These are phyloP conservation scores for Coemansia reversa DNA, from an alignment of 192 early-diverging fungal genomes.

Conservation along the genomic window DNA sequence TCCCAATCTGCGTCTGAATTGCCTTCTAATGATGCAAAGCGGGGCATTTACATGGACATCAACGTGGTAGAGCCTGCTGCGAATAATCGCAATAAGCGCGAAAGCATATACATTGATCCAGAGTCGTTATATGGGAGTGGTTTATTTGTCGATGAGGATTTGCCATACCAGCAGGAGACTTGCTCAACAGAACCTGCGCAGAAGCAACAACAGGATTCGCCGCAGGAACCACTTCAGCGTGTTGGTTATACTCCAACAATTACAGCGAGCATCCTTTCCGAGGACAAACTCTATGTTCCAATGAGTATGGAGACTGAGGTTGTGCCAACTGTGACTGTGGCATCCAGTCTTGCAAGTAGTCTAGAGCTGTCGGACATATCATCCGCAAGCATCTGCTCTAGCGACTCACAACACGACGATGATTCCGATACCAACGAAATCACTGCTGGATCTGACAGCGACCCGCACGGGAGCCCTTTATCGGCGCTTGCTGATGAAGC, in stretches of 20 bases:
- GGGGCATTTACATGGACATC: neutral
- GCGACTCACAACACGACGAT: too few species aligned
- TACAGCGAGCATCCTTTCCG: conserved; percentile 17
- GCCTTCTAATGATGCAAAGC: neutral
- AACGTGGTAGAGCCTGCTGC: neutral
- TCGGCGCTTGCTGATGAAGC: neutral
- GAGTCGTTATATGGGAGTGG: conserved; percentile 31
- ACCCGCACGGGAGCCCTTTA: neutral
- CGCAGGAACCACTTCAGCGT: neutral
- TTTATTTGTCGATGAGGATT: conserved; percentile 28
- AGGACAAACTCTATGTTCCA: conserved; percentile 3
- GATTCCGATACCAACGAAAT: too few species aligned
- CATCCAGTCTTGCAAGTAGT: too few species aligned
- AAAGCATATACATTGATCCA: conserved; percentile 41
- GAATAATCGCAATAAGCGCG: conserved; percentile 8
- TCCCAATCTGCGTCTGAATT: conserved; percentile 1
- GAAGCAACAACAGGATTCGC: neutral
- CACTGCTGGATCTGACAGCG: neutral
- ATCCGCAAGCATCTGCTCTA: too few species aligned
- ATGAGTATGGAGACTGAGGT: conserved; percentile 12
- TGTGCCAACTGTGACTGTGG: neutral
- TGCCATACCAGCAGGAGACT: conserved; percentile 35
- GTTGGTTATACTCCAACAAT: conserved; percentile 27
- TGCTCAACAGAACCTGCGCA: neutral
- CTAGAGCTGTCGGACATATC: too few species aligned